Evolutionary conservation across 306 rosid genomes (phyloP), one percentile per base, ranked within the genome.

Genomic region (Potentilla sterilis): DNA sequence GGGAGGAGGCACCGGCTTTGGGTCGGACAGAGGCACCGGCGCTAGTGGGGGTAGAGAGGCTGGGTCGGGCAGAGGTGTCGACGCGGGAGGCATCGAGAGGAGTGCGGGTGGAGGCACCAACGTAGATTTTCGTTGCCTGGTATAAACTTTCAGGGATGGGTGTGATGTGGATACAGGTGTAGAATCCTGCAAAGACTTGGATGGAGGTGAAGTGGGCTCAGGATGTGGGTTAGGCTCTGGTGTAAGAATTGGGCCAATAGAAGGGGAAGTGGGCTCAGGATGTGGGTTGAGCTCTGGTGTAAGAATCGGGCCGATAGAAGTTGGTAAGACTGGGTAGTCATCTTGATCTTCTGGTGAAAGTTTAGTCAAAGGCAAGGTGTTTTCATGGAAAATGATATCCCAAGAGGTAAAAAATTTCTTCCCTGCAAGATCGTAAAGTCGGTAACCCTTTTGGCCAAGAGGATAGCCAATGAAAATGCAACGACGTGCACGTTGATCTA

Each of bases 401-500:
- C 34, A 5, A 1, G 46, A 51, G 10, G 47, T 21, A 6, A 19
- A 47, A n/a, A 51, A n/a, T 16, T 37, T 24, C 10, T 32, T 48
- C 2, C 6, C 37, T 67, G n/a, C 15, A 16, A 71, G 63, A 5
- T 44, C 48, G 13, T 21, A 68, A 0, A 68, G 4, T 0, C 19
- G 9, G n/a, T 68, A 43, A 1, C 14, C 72, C 10, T 68, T 42
- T 24, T 68, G 38, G 1, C 69, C 69, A 37, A 2, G 4, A 0
- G 28, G 46, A 64, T 64, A 64, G 0, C 69, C 69, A 37, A 68
- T 34, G 10, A 68, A 68, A 18, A 68, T 10, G n/a, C 72, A 68
- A 5, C n/a, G 24, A 12, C 2, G 52, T 21, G 72, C 55, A 9
- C 49, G 1, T 4, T 49, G 7, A 42, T 43, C 52, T 43, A 68